Percentiles rank a stretch among this genome's conserved stretches.
Evolutionary conservation across 2,329 filamentous ascomycete genomes (phyloP).

Genomic region (Podosphaera xanthii): DNA sequence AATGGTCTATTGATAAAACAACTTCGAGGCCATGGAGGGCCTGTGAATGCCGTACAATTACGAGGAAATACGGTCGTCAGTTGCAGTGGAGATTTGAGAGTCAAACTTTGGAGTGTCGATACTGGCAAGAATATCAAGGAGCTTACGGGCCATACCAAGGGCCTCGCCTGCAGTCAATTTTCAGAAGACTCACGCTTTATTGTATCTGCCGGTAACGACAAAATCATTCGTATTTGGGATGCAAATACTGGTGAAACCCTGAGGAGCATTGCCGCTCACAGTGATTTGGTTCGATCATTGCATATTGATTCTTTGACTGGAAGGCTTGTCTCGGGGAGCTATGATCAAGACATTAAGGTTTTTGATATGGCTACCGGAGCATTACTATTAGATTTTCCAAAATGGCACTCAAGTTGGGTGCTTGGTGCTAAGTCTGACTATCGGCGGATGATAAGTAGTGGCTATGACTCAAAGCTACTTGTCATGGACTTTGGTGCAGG

Average conservation of each 20-base stretch:
- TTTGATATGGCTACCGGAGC: slow-evolving; percentile 68
- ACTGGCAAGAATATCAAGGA: slow-evolving; percentile 76
- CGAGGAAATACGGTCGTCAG: slow-evolving; percentile 82
- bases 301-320: slow-evolving; percentile 76
- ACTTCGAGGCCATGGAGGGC: slow-evolving; percentile 66
- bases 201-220: slow-evolving; percentile 84
- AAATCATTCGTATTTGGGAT: slow-evolving; percentile 89
- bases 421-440: slow-evolving; percentile 91
- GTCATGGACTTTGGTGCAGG: slow-evolving; percentile 74
- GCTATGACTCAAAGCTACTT: slow-evolving; percentile 77
- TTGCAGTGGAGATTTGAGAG: slow-evolving; percentile 77
- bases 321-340: slow-evolving; percentile 74
- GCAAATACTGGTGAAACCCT: slow-evolving; percentile 72
- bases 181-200: slow-evolving; percentile 86
- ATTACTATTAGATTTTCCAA: slow-evolving; percentile 64
- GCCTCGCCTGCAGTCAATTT: slow-evolving; percentile 88
- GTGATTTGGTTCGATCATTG: slow-evolving; percentile 66
- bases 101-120: slow-evolving; percentile 88
- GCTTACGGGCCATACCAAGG: slow-evolving; percentile 75
- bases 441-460: slow-evolving; percentile 77
- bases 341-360: slow-evolving; percentile 88
- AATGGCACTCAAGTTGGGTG: slow-evolving; percentile 94
- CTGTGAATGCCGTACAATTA: slow-evolving; percentile 90
- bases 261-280: slow-evolving; percentile 60
- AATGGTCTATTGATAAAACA: slow-evolving; percentile 57